Conservation (phyloP, 148 eudicot genomes). For the Chenopodium formosanum region DNA sequence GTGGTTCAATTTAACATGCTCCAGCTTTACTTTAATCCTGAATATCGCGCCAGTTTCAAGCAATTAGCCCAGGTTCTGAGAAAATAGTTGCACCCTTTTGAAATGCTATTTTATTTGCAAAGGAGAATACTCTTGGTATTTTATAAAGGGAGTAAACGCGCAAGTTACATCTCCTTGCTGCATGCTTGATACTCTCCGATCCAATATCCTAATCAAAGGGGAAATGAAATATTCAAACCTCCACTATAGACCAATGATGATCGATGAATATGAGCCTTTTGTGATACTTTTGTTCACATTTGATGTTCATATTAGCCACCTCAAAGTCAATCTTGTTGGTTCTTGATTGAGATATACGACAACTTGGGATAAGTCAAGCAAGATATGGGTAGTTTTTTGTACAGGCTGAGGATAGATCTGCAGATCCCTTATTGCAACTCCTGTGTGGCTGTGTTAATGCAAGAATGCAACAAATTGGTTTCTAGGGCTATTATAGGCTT, state of each 20-base stretch:
- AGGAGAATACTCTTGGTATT: not conserved
- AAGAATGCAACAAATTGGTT: not conserved
- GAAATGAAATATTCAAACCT: not conserved
- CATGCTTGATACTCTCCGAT: not conserved
- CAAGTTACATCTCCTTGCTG: not conserved
- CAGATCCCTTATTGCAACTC: not conserved
- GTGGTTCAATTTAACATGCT: not conserved
- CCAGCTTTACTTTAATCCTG: not conserved
- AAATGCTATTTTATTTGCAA: not conserved
- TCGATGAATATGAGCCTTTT: no score
- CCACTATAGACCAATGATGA: not conserved
- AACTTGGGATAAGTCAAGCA: not conserved
- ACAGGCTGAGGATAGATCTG: not conserved
- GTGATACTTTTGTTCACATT: no score
- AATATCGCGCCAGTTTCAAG: not conserved
- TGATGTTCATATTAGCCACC: no score
- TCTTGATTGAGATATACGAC: not conserved
- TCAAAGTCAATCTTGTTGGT: no score
- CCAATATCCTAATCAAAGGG: not conserved
- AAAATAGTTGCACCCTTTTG: not conserved
- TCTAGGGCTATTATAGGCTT: not conserved
- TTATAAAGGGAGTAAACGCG: not conserved
- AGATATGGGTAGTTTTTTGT: not conserved
- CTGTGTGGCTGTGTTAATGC: not conserved
- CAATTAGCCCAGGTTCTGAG: not conserved